Conservation (phyloP, 805 yeast species). For the Saccharomyces mikatae region DNA sequence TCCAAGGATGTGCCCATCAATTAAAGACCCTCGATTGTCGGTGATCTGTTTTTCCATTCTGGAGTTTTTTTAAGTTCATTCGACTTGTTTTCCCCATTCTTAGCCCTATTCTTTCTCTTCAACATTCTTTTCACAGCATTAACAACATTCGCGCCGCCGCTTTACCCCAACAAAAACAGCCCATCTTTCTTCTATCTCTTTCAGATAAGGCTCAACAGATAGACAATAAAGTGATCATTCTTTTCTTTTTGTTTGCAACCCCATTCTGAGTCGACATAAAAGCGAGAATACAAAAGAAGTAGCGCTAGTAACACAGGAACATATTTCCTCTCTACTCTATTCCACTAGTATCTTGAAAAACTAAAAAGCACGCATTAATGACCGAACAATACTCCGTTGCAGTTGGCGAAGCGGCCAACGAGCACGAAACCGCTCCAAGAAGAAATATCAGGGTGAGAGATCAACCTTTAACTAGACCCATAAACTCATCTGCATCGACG, state of each 20-base stretch:
- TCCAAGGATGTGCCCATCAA: not conserved
- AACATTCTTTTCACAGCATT: not conserved
- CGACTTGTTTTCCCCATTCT: not conserved
- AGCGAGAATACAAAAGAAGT: not conserved
- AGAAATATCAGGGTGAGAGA: constrained; percentile 43
- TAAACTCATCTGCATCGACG: constrained; percentile 55
- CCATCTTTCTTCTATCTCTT: not conserved
- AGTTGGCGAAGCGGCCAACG: constrained; percentile 57
- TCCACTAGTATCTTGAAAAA: not conserved
- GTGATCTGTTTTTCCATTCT: not conserved
- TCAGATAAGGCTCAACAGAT: not conserved
- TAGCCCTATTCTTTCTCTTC: not conserved
- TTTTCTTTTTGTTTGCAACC: not conserved
- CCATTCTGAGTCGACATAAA: not conserved
- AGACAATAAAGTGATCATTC: not conserved
- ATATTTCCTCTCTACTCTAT: not conserved
- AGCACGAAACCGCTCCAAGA: constrained; percentile 79
- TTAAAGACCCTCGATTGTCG: not conserved
- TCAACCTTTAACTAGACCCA: constrained; percentile 48
- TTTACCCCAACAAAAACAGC: not conserved
- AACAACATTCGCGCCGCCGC: not conserved
- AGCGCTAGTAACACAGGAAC: not conserved
- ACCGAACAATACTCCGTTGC: constrained; percentile 37
- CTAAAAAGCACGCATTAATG: not conserved
- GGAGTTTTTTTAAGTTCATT: not conserved